These are phyloP conservation scores for Dissoconium aciculare DNA, from an alignment of 2,329 filamentous ascomycete genomes.

Conservation along the genomic window DNA sequence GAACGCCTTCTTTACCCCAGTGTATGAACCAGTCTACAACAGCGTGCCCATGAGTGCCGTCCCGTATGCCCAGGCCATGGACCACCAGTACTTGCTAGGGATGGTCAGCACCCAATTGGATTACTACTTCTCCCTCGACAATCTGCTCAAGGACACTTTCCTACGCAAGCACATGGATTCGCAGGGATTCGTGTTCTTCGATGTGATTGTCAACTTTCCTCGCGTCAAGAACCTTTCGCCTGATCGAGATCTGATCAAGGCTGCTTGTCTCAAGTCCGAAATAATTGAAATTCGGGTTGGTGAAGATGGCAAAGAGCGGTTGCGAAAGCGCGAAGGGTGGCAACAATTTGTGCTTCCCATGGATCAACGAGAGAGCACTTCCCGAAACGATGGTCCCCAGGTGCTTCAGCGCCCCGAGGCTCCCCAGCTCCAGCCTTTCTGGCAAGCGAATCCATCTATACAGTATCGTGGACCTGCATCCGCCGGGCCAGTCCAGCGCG, in stretches of 20 bases:
- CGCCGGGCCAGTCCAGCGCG: constrained; percentile 11
- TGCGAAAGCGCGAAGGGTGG: constrained; percentile 65
- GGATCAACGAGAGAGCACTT: constrained; percentile 55
- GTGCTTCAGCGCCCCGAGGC: constrained; percentile 28
- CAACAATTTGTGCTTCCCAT: constrained; percentile 61
- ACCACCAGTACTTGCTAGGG: constrained; percentile 40
- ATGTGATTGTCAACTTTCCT: constrained; percentile 72
- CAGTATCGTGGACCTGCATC: constrained; percentile 16
- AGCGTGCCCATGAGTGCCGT: constrained; percentile 28
- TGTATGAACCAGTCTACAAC: constrained; percentile 32
- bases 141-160: constrained; percentile 83
- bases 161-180: constrained; percentile 86
- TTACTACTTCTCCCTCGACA: constrained; percentile 95
- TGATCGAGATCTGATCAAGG: constrained; percentile 58
- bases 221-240: constrained; percentile 60
- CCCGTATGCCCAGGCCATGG: constrained; percentile 43
- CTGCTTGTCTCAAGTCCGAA: constrained; percentile 56
- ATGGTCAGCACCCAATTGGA: constrained; percentile 51
- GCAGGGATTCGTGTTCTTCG: constrained; percentile 74
- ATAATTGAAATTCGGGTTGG: constrained; percentile 61
- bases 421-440: constrained; percentile 25
- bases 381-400: constrained; percentile 57
- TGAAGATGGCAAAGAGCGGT: constrained; percentile 61
- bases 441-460: constrained; percentile 14
- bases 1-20: constrained; percentile 33